Evolutionary conservation across 1,284 basidiomycete species (phyloP).

Genomic region (Athelia psychrophila): DNA sequence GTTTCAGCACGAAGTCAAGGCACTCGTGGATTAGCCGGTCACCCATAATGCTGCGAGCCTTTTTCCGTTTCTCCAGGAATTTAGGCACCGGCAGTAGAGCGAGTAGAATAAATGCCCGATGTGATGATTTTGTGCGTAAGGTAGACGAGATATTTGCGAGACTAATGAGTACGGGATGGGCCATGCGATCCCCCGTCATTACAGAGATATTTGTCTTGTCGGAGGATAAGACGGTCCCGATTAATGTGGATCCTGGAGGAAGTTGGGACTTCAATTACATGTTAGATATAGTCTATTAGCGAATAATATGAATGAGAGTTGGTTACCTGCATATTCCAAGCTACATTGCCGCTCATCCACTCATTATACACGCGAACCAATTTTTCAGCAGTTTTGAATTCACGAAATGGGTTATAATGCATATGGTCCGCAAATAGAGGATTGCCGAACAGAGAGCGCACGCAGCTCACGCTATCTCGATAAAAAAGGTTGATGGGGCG

Average conservation of each 20-base stretch:
- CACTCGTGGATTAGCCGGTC: conserved; percentile 24
- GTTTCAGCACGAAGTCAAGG: conserved; percentile 24
- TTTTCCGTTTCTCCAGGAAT: conserved; percentile 2
- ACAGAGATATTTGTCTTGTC: neutral
- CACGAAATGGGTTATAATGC: too few species aligned
- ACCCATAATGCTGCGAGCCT: neutral
- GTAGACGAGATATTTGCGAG: conserved; percentile 20
- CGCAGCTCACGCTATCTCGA: too few species aligned
- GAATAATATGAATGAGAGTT: too few species aligned
- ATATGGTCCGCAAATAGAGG: too few species aligned
- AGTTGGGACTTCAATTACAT: too few species aligned
- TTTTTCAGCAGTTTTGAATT: too few species aligned
- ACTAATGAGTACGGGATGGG: conserved; percentile 21
- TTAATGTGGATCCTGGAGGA: neutral
- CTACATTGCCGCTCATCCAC: too few species aligned
- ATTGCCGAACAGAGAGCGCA: too few species aligned
- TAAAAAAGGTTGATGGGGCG: too few species aligned
- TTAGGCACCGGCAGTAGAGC: conserved; percentile 17
- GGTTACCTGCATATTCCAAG: too few species aligned
- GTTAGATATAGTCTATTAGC: too few species aligned
- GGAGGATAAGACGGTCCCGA: neutral
- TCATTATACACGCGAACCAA: too few species aligned
- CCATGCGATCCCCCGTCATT: conserved; percentile 8
- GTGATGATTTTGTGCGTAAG: conserved; percentile 12
- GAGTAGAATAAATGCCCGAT: conserved; percentile 17